These are phyloP conservation scores for Grigorovia transvaalensis DNA, from an alignment of 805 yeast species.

Conservation along the genomic window DNA sequence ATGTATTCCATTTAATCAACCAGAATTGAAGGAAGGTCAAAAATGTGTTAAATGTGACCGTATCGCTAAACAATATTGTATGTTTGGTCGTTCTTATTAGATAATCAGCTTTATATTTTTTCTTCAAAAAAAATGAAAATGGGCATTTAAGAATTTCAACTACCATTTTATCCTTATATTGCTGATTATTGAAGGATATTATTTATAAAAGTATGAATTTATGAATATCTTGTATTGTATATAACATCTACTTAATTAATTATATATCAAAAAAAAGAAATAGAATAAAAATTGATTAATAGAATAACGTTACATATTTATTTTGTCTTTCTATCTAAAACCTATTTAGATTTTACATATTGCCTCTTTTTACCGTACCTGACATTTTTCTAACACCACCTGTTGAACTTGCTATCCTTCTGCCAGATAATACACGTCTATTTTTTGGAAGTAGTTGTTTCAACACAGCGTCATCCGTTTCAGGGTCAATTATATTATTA, in stretches of 20 bases:
- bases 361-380: conserved; percentile 21
- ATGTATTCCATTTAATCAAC: conserved; percentile 94
- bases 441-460: conserved; percentile 25
- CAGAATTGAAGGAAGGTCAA: conserved; percentile 64
- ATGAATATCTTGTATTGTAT: background rate
- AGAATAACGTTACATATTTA: background rate
- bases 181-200: too few species aligned
- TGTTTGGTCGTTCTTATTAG: conserved; percentile 95
- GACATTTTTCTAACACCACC: conserved; percentile 29
- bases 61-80: conserved; percentile 70
- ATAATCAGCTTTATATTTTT: background rate
- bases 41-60: conserved; percentile 80
- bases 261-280: background rate
- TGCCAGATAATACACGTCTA: conserved; percentile 24
- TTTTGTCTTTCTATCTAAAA: background rate
- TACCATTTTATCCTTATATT: too few species aligned
- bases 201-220: background rate
- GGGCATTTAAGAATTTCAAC: too few species aligned
- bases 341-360: background rate
- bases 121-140: background rate
- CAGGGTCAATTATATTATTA: conserved; percentile 4
- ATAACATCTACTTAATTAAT: background rate
- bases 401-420: conserved; percentile 24
- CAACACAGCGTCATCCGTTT: conserved; percentile 13
- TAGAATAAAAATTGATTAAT: background rate